Evolutionary conservation across 352 stramenopile genomes (phyloP).

Genomic region (Pythium oligandrum): DNA sequence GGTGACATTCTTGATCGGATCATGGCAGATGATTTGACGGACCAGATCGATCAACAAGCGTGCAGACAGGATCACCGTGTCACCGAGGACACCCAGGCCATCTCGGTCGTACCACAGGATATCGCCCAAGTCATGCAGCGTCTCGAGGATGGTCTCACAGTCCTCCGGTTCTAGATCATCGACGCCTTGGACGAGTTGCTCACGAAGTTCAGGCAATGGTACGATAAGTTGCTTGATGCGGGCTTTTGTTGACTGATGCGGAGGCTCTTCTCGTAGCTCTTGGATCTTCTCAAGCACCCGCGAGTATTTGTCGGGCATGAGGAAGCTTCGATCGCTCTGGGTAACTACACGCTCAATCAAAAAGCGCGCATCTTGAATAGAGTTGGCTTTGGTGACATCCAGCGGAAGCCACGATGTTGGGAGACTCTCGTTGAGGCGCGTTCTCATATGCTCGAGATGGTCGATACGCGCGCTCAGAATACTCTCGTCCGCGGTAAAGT

Average conservation of each 20-base stretch:
- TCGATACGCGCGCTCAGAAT: no score
- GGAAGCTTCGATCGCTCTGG: constrained; percentile 4
- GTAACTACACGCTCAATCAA: not conserved
- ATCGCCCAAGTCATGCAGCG: constrained; percentile 14
- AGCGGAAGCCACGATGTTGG: no score
- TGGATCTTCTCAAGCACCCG: not conserved
- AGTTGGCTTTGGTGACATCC: no score
- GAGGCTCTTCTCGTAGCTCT: not conserved
- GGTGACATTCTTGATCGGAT: not conserved
- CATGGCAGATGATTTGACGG: constrained; percentile 9
- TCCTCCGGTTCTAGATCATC: no score
- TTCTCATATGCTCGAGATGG: no score
- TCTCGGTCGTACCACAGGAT: constrained; percentile 13
- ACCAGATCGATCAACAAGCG: constrained; percentile 12
- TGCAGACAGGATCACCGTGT: constrained; percentile 9
- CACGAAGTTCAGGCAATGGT: not conserved
- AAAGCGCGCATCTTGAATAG: no score
- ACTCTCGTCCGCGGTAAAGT: no score
- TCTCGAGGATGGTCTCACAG: constrained; percentile 1
- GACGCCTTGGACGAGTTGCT: no score
- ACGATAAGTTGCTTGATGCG: not conserved
- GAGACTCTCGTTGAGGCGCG: no score
- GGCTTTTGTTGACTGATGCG: not conserved
- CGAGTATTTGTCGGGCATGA: constrained; percentile 9
- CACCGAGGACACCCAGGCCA: not conserved